A percentile compares a stretch with the other conserved stretches of the same genome.
phyloP scores from a whole-genome alignment of 1,284 basidiomycete genomes.

The Melampsora americana region DNA sequence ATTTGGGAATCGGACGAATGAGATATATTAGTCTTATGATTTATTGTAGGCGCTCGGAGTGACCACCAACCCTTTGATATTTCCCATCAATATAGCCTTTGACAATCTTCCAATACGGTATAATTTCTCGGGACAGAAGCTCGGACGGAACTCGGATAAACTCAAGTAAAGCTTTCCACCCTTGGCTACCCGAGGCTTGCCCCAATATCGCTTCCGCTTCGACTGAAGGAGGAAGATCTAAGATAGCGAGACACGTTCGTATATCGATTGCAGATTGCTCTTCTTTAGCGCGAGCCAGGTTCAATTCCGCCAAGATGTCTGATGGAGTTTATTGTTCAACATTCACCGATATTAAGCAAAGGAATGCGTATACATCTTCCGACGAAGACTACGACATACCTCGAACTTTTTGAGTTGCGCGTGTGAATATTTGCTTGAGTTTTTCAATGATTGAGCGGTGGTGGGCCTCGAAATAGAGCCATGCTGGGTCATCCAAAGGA shows the following conservation, averaged over 20 bases:
- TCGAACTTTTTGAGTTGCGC: conserved; percentile 61
- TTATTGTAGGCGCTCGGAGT: neutral
- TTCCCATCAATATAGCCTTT: conserved; percentile 86
- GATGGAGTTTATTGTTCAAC: conserved; percentile 63
- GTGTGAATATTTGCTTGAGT: conserved; percentile 68
- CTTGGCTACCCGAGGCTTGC: conserved; percentile 65
- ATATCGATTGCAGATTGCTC: conserved; percentile 47
- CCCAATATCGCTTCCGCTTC: conserved; percentile 54
- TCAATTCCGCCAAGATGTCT: conserved; percentile 59
- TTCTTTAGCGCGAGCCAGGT: conserved; percentile 48
- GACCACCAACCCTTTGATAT: conserved; percentile 68
- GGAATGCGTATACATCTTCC: conserved; percentile 6
- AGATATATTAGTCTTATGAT: conserved; percentile 29
- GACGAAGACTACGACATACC: conserved; percentile 56
- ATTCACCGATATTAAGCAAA: conserved; percentile 60
- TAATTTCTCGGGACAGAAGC: conserved; percentile 63
- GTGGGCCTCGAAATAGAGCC: conserved; percentile 90
- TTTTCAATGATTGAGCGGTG: conserved; percentile 77
- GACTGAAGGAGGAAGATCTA: conserved; percentile 48
- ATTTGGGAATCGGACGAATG: conserved; percentile 19
- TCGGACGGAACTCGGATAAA: conserved; percentile 60
- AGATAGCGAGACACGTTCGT: conserved; percentile 30
- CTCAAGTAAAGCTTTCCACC: conserved; percentile 76
- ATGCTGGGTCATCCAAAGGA: conserved; percentile 76
- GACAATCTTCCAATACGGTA: conserved; percentile 90